Evolutionary conservation across 208 protist genomes (phyloP), one percentile per base, ranked within the genome.

Genomic region (Trichomonas tenax): DNA sequence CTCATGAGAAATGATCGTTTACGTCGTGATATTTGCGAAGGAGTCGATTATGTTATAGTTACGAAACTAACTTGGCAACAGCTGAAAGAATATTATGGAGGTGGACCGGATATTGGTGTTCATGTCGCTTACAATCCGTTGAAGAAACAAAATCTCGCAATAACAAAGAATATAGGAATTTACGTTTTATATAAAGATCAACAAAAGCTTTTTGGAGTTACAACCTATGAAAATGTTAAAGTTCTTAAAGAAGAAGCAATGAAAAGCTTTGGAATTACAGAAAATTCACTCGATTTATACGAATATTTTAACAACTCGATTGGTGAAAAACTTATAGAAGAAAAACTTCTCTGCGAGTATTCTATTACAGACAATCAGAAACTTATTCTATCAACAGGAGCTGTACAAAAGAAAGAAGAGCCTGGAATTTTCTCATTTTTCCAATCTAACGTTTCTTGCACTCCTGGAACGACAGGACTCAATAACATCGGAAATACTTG

Each of bases 401-500:
- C 11, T 72, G 11, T n/a, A n/a, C 11, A 72, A 72, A 72, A 72
- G 58, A 72, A 26, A 8, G 58, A 72, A n/a, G 58, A 72, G 58
- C 21, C 58, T 26, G 11, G 21, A 72, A 31, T 72, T 31, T 72
- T 72, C 26, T 72, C 58, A 31, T 72, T n/a, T 72, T 72, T 72
- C 26, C 26, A 17, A 72, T n/a, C 11, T 31, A 72, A 17, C 11
- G 58, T 17, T n/a, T n/a, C 58, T 31, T 72, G 58, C 21, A 72
- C 58, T n/a, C 58, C 58, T 72, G 58, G 58, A 31, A 72, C 58
- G 26, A 72, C 58, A 72, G 81, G 81, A 41, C 36, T 84, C 34
- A n/a, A 51, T 10, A 93, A 93, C 17, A 44, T 93, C 8, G 86
- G 86, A 48, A 93, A 93, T 93, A 93, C 86, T 11, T 93, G 86